Percentiles rank a stretch among this genome's conserved stretches.
Evolutionary conservation across 2,329 filamentous ascomycete species (phyloP).

Genomic region (Metarhizium anisopliae): DNA sequence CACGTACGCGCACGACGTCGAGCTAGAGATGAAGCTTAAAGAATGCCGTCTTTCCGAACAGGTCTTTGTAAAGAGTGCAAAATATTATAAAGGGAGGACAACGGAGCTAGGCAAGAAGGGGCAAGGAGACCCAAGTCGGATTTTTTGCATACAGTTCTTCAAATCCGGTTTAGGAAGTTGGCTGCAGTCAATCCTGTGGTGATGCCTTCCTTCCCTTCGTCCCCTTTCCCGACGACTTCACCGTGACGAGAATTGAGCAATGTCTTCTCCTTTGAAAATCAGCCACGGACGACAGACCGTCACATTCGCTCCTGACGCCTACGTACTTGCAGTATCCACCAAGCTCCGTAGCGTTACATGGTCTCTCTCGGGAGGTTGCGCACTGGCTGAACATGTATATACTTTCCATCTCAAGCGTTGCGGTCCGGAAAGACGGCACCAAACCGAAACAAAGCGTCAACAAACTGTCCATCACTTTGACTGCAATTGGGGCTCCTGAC

Average conservation of each 20-base stretch:
- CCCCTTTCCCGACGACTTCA: too few species aligned
- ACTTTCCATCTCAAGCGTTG: background rate
- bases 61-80: background rate
- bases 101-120: too few species aligned
- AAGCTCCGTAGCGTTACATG: background rate
- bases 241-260: too few species aligned
- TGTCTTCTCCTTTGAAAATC: too few species aligned
- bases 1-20: too few species aligned
- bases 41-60: background rate
- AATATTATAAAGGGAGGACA: background rate
- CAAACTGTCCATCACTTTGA: too few species aligned
- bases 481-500: too few species aligned
- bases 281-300: background rate
- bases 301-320: background rate
- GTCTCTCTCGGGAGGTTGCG: background rate
- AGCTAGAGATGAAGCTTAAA: background rate
- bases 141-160: too few species aligned
- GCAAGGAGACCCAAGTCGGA: too few species aligned
- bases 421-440: background rate
- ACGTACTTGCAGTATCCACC: background rate
- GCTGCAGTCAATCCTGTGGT: too few species aligned
- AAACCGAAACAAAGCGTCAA: background rate
- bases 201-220: too few species aligned
- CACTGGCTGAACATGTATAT: background rate
- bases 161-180: too few species aligned